A percentile compares a stretch with the other conserved stretches of the same genome.
These are phyloP conservation scores for Chrysosporium keratinophilum DNA, from an alignment of 2,329 filamentous ascomycete species.

Conservation along the genomic window DNA sequence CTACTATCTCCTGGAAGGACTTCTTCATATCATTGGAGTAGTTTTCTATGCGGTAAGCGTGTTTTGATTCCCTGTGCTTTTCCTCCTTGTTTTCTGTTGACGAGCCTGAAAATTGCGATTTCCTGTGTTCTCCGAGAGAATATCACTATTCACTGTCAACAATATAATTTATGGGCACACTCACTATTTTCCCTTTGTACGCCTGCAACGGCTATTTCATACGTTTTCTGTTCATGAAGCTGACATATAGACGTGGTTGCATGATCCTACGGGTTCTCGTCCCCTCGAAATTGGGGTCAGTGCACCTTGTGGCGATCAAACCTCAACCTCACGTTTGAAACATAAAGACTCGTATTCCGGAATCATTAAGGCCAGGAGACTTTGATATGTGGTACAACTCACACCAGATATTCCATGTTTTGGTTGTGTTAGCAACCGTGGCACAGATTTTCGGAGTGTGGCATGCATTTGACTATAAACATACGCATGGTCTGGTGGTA, in stretches of 20 bases:
- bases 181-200: too few relatives aligned
- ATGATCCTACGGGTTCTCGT: background rate
- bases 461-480: slow-evolving; percentile 76
- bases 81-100: background rate
- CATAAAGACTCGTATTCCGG: slow-evolving; percentile 36
- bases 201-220: too few relatives aligned
- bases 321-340: background rate
- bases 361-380: slow-evolving; percentile 32
- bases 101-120: background rate
- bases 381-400: slow-evolving; percentile 41
- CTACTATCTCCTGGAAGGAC: slow-evolving; percentile 23
- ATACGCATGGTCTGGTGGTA: slow-evolving; percentile 35
- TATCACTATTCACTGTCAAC: too few relatives aligned
- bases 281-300: background rate
- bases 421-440: slow-evolving; percentile 36
- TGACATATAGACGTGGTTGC: background rate
- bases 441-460: slow-evolving; percentile 59
- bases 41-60: slow-evolving; percentile 20
- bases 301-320: slow-evolving; percentile 1
- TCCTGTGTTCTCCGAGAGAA: background rate
- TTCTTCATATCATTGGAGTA: slow-evolving; percentile 19
- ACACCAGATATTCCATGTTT: slow-evolving; percentile 40
- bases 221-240: background rate
- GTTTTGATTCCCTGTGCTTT: background rate
- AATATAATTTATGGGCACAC: too few relatives aligned